Evolutionary conservation across 768 basidiomycete genomes (phyloP), one percentile per base, ranked within the genome.

Genomic region (Mycena belliarum): DNA sequence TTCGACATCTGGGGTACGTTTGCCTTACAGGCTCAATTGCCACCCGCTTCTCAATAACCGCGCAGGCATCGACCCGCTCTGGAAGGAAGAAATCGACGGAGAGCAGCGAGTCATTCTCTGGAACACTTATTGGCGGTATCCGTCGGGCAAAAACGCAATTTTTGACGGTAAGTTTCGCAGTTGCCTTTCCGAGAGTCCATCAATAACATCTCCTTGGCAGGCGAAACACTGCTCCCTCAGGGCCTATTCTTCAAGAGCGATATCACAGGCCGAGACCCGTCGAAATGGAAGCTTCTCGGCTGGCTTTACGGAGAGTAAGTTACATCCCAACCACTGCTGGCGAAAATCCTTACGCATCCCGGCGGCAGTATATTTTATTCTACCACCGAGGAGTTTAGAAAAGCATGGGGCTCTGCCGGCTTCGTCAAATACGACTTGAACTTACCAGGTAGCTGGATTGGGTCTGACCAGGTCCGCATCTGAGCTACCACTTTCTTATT

Each of bases 231-330:
- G 4, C 51, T 66, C 23, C 65, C 65, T 25, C 66, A 68, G 33
- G 66, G 66, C 32, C 65, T 68, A 18, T 68, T 48, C 42, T 65
- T 68, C 49, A 65, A 68, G 54, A 56, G 61, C 35, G 65, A 65
- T 25, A 63, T 65, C 28, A 66, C 65, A n/a, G 65, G 65, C 4
- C 58, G 65, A 9, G 65, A 66, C 29, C 47, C 65, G 6, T 46
- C 54, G 11, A 59, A 61, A 32, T 66, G 65, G 65, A 59, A 53
- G 49, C 21, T 66, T 16, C 41, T 64, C 2, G 65, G 65, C 15
- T 66, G 65, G 65, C 38, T 66, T 10, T 66, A 66, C 44, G 58
- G 63, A 29, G 63, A 59, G 62, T 63, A n/a, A 35, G 62, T 55
- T 32, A 6, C 3, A 45, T 11, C 23, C 12, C 7, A 45, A 10